Evolutionary conservation across 202 grass and related monocot species (phyloP).

Genomic region (Panicum hallii): DNA sequence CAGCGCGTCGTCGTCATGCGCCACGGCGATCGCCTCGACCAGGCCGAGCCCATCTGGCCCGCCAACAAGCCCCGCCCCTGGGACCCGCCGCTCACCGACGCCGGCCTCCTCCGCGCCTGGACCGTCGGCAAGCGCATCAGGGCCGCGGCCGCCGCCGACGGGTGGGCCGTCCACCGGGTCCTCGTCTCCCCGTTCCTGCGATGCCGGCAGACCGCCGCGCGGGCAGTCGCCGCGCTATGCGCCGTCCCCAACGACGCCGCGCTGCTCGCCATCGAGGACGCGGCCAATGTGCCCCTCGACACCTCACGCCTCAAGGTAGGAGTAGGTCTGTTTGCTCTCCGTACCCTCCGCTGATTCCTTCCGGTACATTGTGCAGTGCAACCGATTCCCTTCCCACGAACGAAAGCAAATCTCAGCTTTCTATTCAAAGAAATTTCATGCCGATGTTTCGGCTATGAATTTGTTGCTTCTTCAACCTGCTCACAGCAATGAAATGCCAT

Average conservation of each 20-base stretch:
- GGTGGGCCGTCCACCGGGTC: slow-evolving; percentile 59
- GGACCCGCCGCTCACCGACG: slow-evolving; percentile 75
- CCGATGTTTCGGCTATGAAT: neutral
- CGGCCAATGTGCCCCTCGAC: slow-evolving; percentile 61
- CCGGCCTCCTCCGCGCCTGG: slow-evolving; percentile 69
- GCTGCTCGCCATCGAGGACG: slow-evolving; percentile 48
- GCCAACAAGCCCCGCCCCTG: slow-evolving; percentile 57
- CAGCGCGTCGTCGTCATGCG: slow-evolving; percentile 84
- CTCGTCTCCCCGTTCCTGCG: slow-evolving; percentile 88
- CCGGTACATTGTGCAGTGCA: no score
- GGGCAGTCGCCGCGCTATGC: slow-evolving; percentile 63
- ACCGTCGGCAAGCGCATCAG: slow-evolving; percentile 66
- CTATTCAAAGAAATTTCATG: neutral
- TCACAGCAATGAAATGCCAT: neutral
- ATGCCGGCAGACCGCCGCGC: slow-evolving; percentile 79
- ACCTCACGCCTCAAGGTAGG: slow-evolving; percentile 69
- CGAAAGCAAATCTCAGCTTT: no score
- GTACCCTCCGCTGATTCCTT: no score
- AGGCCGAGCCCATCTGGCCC: slow-evolving; percentile 71
- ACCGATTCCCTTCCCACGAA: no score
- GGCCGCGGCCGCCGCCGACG: slow-evolving; percentile 37
- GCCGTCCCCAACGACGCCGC: slow-evolving; percentile 58
- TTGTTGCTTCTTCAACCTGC: neutral
- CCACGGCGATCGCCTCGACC: slow-evolving; percentile 86
- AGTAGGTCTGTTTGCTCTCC: no score